phyloP scores from a whole-genome alignment of 23 red algal species.

The Rhodosorus marinus region DNA sequence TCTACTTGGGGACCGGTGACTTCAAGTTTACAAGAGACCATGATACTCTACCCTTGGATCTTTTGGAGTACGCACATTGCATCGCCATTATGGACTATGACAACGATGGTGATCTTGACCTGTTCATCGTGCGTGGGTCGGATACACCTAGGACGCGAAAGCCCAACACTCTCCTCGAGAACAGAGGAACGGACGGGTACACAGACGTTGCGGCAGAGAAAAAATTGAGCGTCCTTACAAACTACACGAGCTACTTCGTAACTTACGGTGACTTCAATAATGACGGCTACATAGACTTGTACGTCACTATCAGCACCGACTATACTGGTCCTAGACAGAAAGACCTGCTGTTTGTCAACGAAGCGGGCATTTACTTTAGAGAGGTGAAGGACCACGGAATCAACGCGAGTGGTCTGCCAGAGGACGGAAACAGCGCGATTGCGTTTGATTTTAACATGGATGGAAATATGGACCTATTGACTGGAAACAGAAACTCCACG shows the following conservation, averaged over 20 bases:
- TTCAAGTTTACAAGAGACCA: slow-evolving; percentile 5
- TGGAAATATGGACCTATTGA: slow-evolving; percentile 21
- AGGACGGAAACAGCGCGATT: slow-evolving; percentile 10
- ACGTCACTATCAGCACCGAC: background rate
- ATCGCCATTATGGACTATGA: slow-evolving; percentile 38
- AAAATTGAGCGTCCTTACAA: too few relatives aligned
- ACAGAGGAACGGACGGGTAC: too few relatives aligned
- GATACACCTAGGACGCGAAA: too few relatives aligned
- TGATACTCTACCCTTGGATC: too few relatives aligned
- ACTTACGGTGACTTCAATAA: slow-evolving; percentile 50
- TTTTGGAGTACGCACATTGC: too few relatives aligned
- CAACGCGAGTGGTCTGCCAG: too few relatives aligned
- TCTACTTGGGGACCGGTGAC: too few relatives aligned
- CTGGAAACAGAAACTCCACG: too few relatives aligned
- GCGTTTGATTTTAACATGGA: slow-evolving; percentile 32
- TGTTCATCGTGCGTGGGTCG: slow-evolving; percentile 9
- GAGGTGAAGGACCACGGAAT: background rate
- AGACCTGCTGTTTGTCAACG: slow-evolving; percentile 1
- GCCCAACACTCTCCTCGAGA: too few relatives aligned
- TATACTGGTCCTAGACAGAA: background rate
- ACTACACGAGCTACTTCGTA: slow-evolving; percentile 4
- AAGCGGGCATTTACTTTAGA: background rate
- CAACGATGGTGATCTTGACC: slow-evolving; percentile 31
- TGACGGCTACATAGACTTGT: slow-evolving; percentile 27
- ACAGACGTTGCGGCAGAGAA: too few relatives aligned